These are phyloP conservation scores for Aristolochia fimbriata DNA, from an alignment of 164 flowering plant genomes.

Conservation along the genomic window DNA sequence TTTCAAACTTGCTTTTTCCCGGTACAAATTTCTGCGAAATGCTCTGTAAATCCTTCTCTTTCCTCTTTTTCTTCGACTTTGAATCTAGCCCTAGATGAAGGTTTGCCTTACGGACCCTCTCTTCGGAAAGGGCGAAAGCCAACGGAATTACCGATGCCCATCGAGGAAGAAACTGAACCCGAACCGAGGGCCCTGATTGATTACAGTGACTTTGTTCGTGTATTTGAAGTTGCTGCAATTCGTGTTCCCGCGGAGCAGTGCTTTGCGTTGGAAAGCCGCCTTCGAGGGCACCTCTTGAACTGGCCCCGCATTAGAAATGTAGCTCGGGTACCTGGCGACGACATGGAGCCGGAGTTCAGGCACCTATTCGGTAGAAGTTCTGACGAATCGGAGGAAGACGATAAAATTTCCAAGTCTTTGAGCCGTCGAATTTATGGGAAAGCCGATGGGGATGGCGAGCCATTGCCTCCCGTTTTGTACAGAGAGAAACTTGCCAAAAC, in stretches of 20 bases:
- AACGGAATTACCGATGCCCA: neutral
- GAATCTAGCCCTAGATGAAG: conserved; percentile 8
- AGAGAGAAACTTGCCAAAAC: conserved; percentile 63
- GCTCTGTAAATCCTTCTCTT: conserved; percentile 4
- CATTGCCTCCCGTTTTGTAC: conserved; percentile 51
- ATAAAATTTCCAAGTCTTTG: conserved; percentile 19
- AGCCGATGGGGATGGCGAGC: conserved; percentile 53
- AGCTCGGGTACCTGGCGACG: conserved; percentile 83
- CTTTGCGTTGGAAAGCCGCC: conserved; percentile 54
- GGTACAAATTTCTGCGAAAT: conserved; percentile 1
- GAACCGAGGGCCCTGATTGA: conserved; percentile 18
- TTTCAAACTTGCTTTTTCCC: neutral
- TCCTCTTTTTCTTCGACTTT: conserved; percentile 1
- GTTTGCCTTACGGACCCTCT: conserved; percentile 63
- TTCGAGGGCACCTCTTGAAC: conserved; percentile 83
- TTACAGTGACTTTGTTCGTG: conserved; percentile 48
- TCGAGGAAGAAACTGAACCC: neutral
- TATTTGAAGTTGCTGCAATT: conserved; percentile 62
- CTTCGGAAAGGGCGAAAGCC: conserved; percentile 49
- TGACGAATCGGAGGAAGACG: conserved; percentile 12
- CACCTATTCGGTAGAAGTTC: conserved; percentile 8
- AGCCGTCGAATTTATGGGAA: conserved; percentile 46
- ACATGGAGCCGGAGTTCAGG: conserved; percentile 41
- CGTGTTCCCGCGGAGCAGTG: conserved; percentile 71
- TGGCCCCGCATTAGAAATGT: conserved; percentile 93